Base-by-base conservation (phyloP, 140 eudicot genomes). In the Anethum foeniculum region DNA sequence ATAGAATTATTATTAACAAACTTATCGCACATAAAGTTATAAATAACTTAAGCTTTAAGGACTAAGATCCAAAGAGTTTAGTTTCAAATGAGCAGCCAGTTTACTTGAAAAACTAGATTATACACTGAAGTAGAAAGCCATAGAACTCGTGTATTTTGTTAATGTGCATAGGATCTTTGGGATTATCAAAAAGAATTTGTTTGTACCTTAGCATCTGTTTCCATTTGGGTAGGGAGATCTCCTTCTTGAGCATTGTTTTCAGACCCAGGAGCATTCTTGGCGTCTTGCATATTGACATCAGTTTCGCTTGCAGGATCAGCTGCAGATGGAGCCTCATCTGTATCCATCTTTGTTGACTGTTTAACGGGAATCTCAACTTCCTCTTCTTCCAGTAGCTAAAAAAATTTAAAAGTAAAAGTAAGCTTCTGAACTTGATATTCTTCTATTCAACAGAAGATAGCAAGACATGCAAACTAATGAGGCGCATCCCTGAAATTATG, bases 271-370 rank as follows among this genome's bases (percentile, higher is more conserved):
- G 69, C 58, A 77, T 79, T 77, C 83, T 88, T 88, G 25, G 91
- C 93, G 83, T 92, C 98, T 84, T 90, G 92, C 97, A 94, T 90
- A 80, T 90, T 92, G 27, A 89, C 95, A 82, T 94, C 98, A 79
- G 84, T 76, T 83, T 89, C 97, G 56, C 81, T 67, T 8, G 81
- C 23, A 52, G 96, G 84, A 34, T 86, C 84, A 77, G 80, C 83
- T 21, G 85, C 92, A 83, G 87, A 78, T 44, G 96, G 83, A 84
- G 86, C 79, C 71, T 87, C 90, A 60, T 90, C 97, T 2, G 90
- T 88, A 41, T 94, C 97, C 97, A 94, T 92, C 85, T 84, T 90
- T 13, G 86, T 77, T 36, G 89, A 49, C 84, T 90, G 97, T 74
- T 92, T 92, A 2, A 80, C 82, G 13, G 96, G 95, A 27, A 94